These are phyloP conservation scores for Tagetes erecta DNA, from an alignment of 129 eudicot genomes.

Conservation along the genomic window DNA sequence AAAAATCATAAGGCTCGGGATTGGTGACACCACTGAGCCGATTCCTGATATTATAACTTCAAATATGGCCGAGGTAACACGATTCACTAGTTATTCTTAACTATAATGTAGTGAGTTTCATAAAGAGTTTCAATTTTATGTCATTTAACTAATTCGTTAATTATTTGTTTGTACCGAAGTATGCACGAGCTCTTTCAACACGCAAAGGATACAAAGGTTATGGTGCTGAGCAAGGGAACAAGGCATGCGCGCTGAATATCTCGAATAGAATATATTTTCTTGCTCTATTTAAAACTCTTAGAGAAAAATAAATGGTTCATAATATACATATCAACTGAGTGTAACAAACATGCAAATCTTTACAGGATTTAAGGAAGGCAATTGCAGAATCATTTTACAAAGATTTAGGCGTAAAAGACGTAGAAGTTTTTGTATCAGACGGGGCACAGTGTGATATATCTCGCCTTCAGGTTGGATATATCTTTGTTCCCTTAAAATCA, in stretches of 20 bases:
- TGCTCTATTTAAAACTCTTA: not conserved
- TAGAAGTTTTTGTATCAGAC: slow-evolving; percentile 62
- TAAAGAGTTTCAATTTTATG: too few relatives aligned
- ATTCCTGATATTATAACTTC: slow-evolving; percentile 66
- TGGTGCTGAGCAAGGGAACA: slow-evolving; percentile 88
- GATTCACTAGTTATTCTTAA: not conserved
- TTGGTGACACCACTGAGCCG: slow-evolving; percentile 85
- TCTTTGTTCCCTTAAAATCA: not conserved
- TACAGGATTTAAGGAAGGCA: slow-evolving; percentile 55
- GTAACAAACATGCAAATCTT: not conserved
- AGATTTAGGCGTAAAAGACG: slow-evolving; percentile 47
- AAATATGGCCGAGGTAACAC: slow-evolving; percentile 68
- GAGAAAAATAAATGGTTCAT: not conserved
- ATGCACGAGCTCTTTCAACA: slow-evolving; percentile 62
- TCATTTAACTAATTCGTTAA: slow-evolving; percentile 4
- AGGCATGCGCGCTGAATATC: slow-evolving; percentile 33
- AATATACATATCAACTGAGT: not conserved
- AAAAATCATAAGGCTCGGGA: slow-evolving; percentile 78
- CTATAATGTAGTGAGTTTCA: too few relatives aligned
- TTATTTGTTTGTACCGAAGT: slow-evolving; percentile 40
- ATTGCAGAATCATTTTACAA: slow-evolving; percentile 49
- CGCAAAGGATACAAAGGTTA: slow-evolving; percentile 75
- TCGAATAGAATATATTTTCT: not conserved
- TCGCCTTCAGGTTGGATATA: slow-evolving; percentile 53
- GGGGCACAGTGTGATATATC: slow-evolving; percentile 70